phyloP scores from a whole-genome alignment of 202 grass and related monocot species.

The Eragrostis tef region DNA sequence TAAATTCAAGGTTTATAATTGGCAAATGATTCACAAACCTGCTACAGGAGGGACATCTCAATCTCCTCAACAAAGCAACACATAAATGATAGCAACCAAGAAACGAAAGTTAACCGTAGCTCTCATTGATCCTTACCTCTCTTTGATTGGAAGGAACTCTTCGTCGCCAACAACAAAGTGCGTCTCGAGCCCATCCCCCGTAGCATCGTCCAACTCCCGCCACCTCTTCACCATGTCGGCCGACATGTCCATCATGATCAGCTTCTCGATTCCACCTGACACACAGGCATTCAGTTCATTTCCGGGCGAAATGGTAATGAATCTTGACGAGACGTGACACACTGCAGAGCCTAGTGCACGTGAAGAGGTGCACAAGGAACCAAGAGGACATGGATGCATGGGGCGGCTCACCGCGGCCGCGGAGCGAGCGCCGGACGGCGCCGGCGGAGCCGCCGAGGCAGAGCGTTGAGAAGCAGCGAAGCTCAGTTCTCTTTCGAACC shows the following conservation, averaged over 20 bases:
- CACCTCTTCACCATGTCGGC: conserved; percentile 74
- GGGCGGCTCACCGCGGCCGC: conserved; percentile 68
- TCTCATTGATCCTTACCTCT: conserved; percentile 58
- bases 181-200: conserved; percentile 48
- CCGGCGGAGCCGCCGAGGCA: conserved; percentile 75
- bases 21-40: not conserved
- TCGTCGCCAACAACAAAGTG: conserved; percentile 74
- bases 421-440: conserved; percentile 70
- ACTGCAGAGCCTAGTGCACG: not conserved
- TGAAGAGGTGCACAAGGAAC: not conserved
- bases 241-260: conserved; percentile 98
- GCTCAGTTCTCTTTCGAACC: conserved; percentile 51
- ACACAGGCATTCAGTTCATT: conserved; percentile 20
- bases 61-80: not conserved
- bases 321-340: not conserved
- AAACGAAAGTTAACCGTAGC: not conserved
- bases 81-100: not conserved
- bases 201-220: conserved; percentile 57
- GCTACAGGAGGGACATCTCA: not conserved
- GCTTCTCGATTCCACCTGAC: conserved; percentile 80
- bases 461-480: conserved; percentile 14
- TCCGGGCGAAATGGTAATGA: not conserved
- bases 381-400: not conserved
- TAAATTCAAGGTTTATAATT: not conserved
- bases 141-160: conserved; percentile 84